Percentiles rank a stretch among this genome's conserved stretches.
These are phyloP conservation scores for Ceriops tagal DNA, from an alignment of 345 rosid genomes.

Conservation along the genomic window DNA sequence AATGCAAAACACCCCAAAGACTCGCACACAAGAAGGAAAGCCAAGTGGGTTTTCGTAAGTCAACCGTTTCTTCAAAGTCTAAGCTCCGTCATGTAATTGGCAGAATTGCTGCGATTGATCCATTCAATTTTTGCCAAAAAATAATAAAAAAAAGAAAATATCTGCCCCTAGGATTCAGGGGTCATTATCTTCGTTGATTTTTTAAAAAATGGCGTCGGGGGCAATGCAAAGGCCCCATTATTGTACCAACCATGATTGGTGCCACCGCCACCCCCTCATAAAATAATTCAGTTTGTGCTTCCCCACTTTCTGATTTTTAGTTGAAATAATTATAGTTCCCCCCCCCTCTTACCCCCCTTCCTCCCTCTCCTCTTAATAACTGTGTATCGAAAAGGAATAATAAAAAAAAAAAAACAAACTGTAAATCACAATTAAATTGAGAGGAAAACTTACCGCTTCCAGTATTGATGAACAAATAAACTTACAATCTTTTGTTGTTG, in stretches of 20 bases:
- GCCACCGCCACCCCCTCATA: neutral
- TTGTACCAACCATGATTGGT: neutral
- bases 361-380: too few species aligned
- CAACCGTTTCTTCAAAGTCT: neutral
- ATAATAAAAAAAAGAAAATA: neutral
- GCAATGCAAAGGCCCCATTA: neutral
- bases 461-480: too few species aligned
- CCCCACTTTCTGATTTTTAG: neutral
- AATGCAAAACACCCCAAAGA: neutral
- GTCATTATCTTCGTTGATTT: neutral
- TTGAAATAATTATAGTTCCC: neutral
- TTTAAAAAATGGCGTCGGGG: neutral
- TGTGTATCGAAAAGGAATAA: too few species aligned
- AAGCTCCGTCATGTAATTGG: too few species aligned
- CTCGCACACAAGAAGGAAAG: neutral
- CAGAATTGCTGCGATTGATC: too few species aligned
- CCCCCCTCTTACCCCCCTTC: too few species aligned
- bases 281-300: neutral
- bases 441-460: too few species aligned
- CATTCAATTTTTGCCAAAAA: neutral
- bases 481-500: too few species aligned
- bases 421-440: too few species aligned
- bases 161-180: neutral
- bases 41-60: constrained; percentile 5
- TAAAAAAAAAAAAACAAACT: too few species aligned